Evolutionary conservation across 768 basidiomycete species (phyloP).

Genomic region (Pisolithus albus): DNA sequence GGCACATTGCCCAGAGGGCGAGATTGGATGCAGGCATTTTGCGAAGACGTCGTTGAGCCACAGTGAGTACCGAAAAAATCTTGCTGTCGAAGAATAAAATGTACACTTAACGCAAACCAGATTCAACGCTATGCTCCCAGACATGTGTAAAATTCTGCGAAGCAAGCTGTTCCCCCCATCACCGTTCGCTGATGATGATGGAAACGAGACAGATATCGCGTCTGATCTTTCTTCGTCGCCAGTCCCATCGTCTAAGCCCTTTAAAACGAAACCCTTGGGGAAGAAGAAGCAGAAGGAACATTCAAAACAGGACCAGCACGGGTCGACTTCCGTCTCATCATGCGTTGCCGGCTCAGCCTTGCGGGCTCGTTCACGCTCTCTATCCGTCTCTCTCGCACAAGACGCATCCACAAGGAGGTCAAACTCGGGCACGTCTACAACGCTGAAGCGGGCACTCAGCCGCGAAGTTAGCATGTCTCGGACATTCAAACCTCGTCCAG

Average conservation of each 20-base stretch:
- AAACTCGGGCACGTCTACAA: slow-evolving; percentile 29
- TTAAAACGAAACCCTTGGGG: slow-evolving; percentile 1
- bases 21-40: slow-evolving; percentile 76
- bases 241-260: slow-evolving; percentile 9
- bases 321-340: slow-evolving; percentile 17
- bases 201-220: slow-evolving; percentile 7
- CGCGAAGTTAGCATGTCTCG: slow-evolving; percentile 76
- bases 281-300: slow-evolving; percentile 3
- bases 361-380: slow-evolving; percentile 49
- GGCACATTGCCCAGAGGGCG: slow-evolving; percentile 25
- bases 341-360: slow-evolving; percentile 14
- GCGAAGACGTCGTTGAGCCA: slow-evolving; percentile 57
- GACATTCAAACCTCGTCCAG: slow-evolving; percentile 46
- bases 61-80: slow-evolving; percentile 36
- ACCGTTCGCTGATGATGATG: slow-evolving; percentile 52
- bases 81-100: neutral
- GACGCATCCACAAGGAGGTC: slow-evolving; percentile 42
- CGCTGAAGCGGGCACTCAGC: slow-evolving; percentile 50
- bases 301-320: slow-evolving; percentile 9
- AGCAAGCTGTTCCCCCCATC: slow-evolving; percentile 62
- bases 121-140: slow-evolving; percentile 48
- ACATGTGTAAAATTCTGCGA: slow-evolving; percentile 50
- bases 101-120: slow-evolving; percentile 27
- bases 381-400: slow-evolving; percentile 66
- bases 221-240: slow-evolving; percentile 11